Evolutionary conservation across 1,284 basidiomycete genomes (phyloP), one percentile per base, ranked within the genome.

Genomic region (Sporisorium sorghi): DNA sequence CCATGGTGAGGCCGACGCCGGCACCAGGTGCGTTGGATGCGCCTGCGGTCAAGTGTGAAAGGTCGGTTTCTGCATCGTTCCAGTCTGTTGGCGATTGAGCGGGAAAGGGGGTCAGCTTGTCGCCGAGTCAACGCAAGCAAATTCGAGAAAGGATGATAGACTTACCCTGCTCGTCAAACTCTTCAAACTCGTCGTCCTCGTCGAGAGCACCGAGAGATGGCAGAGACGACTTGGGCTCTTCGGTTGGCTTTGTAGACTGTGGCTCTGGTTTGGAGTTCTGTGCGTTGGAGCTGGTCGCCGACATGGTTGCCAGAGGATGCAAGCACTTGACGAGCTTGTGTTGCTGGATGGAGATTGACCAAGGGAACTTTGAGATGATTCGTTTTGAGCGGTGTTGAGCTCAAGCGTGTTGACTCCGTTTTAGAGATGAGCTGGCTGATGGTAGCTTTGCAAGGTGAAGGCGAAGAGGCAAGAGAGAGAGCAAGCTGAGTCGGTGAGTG

Each of bases 1-100:
- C 68, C 71, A 74, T 74, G 48, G 58, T 69, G 43, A 74, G 76
- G 8, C 76, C 77, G 11, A 74, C 73, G 23, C 60, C 60, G 14
- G 56, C 49, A 19, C 73, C 72, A 11, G 56, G 46, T 19, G 67
- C 72, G 33, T 66, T 66, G 8, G 77, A 58, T 26, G 58, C 57
- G 11, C 60, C 62, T 26, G 54, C 52, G 19, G 58, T 80, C 44
- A 93, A 85, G 83, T 93, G 91, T 8, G 91, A 90, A 26, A 93
- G 85, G 81, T 92, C 90, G 5, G 92, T 93, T 76, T 92, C 88
- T 0, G 90, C 89, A 78, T 93, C 91, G 61, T 93, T 90, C 92
- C 93, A 93, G 80, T 93, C 92, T 93, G 81, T 21, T 26, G 37
- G n/a, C n/a, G 2, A 15, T 44, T 37, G 21, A 37, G 43, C 10